These are phyloP conservation scores for Ophiosphaerella korrae DNA, from an alignment of 2,329 filamentous ascomycete genomes.

Conservation along the genomic window DNA sequence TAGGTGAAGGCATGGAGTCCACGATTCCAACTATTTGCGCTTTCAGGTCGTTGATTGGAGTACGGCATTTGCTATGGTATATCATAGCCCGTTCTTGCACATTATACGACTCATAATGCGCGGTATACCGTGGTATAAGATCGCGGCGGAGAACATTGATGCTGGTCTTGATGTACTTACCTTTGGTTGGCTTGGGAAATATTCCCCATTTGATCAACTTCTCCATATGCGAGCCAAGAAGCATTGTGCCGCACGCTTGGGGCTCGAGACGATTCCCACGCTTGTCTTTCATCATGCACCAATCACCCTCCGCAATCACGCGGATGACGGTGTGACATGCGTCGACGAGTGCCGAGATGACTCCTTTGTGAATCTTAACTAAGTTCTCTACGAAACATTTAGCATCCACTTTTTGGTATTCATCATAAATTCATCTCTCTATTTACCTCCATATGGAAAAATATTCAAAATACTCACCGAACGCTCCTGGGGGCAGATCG, in stretches of 20 bases:
- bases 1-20: conserved; percentile 3
- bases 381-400: conserved; percentile 7
- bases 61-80: conserved; percentile 7
- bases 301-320: conserved; percentile 8
- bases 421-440: no score
- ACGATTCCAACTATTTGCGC: conserved; percentile 1
- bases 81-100: background rate
- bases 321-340: conserved; percentile 6
- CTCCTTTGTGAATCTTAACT: conserved; percentile 6
- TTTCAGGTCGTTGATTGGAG: conserved; percentile 4
- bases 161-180: no score
- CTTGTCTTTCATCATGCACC: conserved; percentile 7
- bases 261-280: conserved; percentile 7
- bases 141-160: no score
- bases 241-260: conserved; percentile 4
- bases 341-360: conserved; percentile 6
- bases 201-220: no score
- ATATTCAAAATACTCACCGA: conserved; percentile 2
- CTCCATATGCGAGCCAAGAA: no score
- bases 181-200: no score
- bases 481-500: conserved; percentile 10
- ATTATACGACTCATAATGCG: no score
- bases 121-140: no score
- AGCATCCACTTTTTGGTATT: background rate
- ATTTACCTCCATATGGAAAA: no score